Evolutionary conservation across 2,329 filamentous ascomycete genomes (phyloP).

Genomic region (Colletotrichum simmondsii): DNA sequence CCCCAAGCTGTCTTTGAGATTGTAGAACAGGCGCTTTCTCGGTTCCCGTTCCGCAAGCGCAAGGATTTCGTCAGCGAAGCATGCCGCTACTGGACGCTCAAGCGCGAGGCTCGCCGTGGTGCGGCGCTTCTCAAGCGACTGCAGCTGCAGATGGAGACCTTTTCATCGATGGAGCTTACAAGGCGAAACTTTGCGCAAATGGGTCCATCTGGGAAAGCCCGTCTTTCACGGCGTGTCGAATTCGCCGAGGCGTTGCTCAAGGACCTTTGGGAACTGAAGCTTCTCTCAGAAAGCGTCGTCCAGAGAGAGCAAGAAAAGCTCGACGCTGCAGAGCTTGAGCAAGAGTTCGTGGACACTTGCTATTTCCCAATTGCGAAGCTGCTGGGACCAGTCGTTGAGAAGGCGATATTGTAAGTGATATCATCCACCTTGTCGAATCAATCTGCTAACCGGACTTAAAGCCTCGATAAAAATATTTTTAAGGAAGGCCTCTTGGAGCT

Average conservation of each 20-base stretch:
- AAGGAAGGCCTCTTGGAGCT: slow-evolving; percentile 61
- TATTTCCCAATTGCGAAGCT: slow-evolving; percentile 90
- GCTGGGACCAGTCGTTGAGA: slow-evolving; percentile 81
- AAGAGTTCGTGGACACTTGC: slow-evolving; percentile 84
- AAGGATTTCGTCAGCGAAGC: slow-evolving; percentile 94
- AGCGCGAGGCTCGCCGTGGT: slow-evolving; percentile 90
- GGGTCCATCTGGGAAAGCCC: slow-evolving; percentile 83
- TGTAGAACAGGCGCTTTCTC: slow-evolving; percentile 83
- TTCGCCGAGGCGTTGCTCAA: slow-evolving; percentile 82
- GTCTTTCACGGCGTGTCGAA: slow-evolving; percentile 84
- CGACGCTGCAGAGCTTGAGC: slow-evolving; percentile 79
- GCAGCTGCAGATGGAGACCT: slow-evolving; percentile 94
- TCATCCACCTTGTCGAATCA: not conserved
- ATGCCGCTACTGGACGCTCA: slow-evolving; percentile 97
- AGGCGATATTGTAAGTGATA: slow-evolving; percentile 79
- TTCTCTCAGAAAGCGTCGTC: slow-evolving; percentile 77
- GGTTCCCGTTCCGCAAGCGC: slow-evolving; percentile 83
- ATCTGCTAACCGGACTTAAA: slow-evolving; percentile 55
- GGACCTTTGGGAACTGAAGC: slow-evolving; percentile 81
- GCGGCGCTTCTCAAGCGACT: slow-evolving; percentile 92
- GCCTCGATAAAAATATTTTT: slow-evolving; percentile 74
- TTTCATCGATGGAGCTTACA: slow-evolving; percentile 97
- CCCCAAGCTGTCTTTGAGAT: slow-evolving; percentile 88
- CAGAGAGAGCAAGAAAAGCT: slow-evolving; percentile 83
- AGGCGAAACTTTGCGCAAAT: slow-evolving; percentile 95